Evolutionary conservation across 2,329 filamentous ascomycete species (phyloP).

Genomic region (Botryotinia calthae): DNA sequence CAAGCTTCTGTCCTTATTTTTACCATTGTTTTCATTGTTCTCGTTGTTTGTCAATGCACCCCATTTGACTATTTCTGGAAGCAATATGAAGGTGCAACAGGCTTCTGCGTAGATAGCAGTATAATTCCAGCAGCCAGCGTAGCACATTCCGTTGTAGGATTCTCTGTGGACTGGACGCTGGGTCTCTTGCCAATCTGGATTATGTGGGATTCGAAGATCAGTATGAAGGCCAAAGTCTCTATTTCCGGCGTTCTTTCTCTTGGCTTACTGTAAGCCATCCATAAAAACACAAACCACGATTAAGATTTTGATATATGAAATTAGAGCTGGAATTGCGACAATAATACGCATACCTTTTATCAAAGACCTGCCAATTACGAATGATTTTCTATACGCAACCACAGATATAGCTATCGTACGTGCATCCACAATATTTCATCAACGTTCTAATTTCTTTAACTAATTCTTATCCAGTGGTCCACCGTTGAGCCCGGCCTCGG

Average conservation of each 20-base stretch:
- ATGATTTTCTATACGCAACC: slow-evolving; percentile 32
- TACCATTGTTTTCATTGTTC: slow-evolving; percentile 49
- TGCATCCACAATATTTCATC: neutral
- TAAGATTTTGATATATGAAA: slow-evolving; percentile 2
- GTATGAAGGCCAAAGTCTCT: slow-evolving; percentile 49
- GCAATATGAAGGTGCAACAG: slow-evolving; percentile 24
- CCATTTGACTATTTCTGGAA: slow-evolving; percentile 53
- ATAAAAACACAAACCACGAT: neutral
- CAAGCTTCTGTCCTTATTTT: slow-evolving; percentile 47
- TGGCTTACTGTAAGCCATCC: slow-evolving; percentile 47
- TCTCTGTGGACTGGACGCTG: slow-evolving; percentile 48
- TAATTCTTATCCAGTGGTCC: slow-evolving; percentile 48
- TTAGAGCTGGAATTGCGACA: slow-evolving; percentile 31
- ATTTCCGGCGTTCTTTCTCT: slow-evolving; percentile 54
- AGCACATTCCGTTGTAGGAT: slow-evolving; percentile 49
- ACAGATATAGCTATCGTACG: slow-evolving; percentile 21
- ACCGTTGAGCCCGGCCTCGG: slow-evolving; percentile 48
- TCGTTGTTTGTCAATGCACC: slow-evolving; percentile 53
- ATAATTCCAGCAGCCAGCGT: slow-evolving; percentile 53
- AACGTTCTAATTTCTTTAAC: neutral
- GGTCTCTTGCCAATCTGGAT: slow-evolving; percentile 54
- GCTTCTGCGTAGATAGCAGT: slow-evolving; percentile 42
- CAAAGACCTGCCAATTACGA: slow-evolving; percentile 24
- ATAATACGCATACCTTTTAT: slow-evolving; percentile 33
- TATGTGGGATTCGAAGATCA: slow-evolving; percentile 56